Base-by-base conservation (phyloP, 768 basidiomycete species). In the button mushroom (Agaricus bisporus) region DNA sequence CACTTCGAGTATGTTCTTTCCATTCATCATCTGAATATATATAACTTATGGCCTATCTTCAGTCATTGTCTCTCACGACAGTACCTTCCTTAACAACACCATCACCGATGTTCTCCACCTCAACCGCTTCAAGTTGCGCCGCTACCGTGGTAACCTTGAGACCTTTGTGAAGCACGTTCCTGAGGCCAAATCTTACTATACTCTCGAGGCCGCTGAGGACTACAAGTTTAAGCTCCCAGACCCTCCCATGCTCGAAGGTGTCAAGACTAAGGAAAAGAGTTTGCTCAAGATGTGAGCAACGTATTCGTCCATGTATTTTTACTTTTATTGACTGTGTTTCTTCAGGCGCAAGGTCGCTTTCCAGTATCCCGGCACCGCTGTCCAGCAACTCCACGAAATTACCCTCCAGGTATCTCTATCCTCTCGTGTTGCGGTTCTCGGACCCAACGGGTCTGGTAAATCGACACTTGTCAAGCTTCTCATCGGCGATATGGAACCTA, bases 181-280 rank as follows among this genome's bases (percentile, higher is more conserved):
- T 41, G 95, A 98, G 76, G 95, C 95, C 70, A 95, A 88, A 77
- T 91, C 93, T 7, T 98, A 98, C 82, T 98, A 93, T 80, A 91
- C 88, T 57, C 90, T 98, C 62, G 85, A 95, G 74, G 91, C 94
- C 55, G 82, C 83, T 49, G 94, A 95, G 75, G 91, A 95, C 79
- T 98, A 98, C 85, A 88, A 83, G 76, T 98, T 97, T 86, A 95
- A 93, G 83, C 85, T 98, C 63, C 95, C 95, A 54, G 87, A 92
- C 66, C 95, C 95, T 50, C 95, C 95, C 66, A 85, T 98, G 60
- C 88, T 98, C 58, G 95, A 98, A 60, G 95, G 95, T 88, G 95
- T 98, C 77, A 98, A 98, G 88, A 98, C 95, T 66, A 98, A 98
- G 82, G 94, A 98, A 77, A 98, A 95, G 84, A 84, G 83, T 57